Conservation (phyloP, 2,329 filamentous ascomycete species). For the Apiospora malaysiana region DNA sequence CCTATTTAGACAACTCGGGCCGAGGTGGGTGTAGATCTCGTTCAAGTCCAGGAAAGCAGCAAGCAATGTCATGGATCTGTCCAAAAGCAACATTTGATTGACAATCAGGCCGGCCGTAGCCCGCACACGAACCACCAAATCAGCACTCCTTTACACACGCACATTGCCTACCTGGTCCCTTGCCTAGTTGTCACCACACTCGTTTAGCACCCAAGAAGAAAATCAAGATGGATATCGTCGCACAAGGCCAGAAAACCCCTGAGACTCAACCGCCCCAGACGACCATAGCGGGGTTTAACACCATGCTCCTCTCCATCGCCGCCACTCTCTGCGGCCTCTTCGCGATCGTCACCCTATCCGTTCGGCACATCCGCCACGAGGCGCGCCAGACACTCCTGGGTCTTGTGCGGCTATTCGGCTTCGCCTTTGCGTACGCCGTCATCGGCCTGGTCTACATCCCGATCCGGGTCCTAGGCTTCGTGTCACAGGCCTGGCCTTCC, state of each 20-base stretch:
- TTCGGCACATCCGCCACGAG: slow-evolving; percentile 6
- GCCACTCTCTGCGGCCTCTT: slow-evolving; percentile 20
- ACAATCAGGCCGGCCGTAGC: neutral
- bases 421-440: slow-evolving; percentile 26
- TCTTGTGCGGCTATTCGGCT: slow-evolving; percentile 26
- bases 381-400: slow-evolving; percentile 21
- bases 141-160: neutral
- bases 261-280: neutral
- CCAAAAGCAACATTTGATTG: neutral
- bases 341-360: slow-evolving; percentile 2
- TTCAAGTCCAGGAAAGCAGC: neutral
- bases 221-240: neutral
- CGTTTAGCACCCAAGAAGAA: neutral
- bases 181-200: neutral
- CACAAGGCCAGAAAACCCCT: neutral
- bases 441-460: slow-evolving; percentile 28
- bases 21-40: neutral
- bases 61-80: neutral
- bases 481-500: neutral
- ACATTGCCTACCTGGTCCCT: neutral
- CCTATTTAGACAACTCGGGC: neutral
- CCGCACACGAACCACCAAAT: neutral
- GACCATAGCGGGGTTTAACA: slow-evolving; percentile 19
- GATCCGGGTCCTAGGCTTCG: slow-evolving; percentile 17
- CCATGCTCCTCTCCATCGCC: slow-evolving; percentile 26